Percentiles rank a stretch among this genome's conserved stretches.
Evolutionary conservation across 2,329 filamentous ascomycete genomes (phyloP).

Genomic region (Fusarium sterilihyphosum): DNA sequence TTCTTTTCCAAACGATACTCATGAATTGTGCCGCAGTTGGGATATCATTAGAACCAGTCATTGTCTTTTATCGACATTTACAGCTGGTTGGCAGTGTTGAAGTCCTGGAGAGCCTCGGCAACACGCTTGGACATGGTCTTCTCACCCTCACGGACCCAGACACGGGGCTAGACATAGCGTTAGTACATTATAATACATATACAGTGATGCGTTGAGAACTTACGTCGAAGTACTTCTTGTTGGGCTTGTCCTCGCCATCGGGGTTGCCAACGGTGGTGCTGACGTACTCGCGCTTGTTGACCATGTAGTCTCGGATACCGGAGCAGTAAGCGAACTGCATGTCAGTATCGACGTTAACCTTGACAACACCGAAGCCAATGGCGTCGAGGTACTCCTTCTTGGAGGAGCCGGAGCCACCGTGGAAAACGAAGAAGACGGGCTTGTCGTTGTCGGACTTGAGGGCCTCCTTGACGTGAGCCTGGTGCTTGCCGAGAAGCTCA

Average conservation of each 20-base stretch:
- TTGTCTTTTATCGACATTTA: constrained; percentile 39
- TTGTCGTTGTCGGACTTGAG: constrained; percentile 77
- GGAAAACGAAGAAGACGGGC: constrained; percentile 99
- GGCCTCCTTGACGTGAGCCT: constrained; percentile 88
- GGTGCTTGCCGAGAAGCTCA: constrained; percentile 96
- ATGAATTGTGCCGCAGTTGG: constrained; percentile 24
- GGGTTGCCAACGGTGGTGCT: constrained; percentile 90
- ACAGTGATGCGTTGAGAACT: constrained; percentile 35
- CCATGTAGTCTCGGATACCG: constrained; percentile 94
- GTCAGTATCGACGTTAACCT: constrained; percentile 99
- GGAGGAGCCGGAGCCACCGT: constrained; percentile 92
- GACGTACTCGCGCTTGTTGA: constrained; percentile 96
- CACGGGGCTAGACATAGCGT: constrained; percentile 71
- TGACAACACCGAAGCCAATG: constrained; percentile 94
- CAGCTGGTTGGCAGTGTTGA: constrained; percentile 67
- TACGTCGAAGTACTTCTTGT: constrained; percentile 92
- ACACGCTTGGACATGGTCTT: constrained; percentile 93
- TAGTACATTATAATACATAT: neutral
- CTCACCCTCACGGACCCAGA: constrained; percentile 97
- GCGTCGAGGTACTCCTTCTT: constrained; percentile 92
- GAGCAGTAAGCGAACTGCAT: constrained; percentile 93
- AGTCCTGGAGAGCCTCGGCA: constrained; percentile 84
- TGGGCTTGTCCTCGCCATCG: constrained; percentile 95
- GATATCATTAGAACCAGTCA: constrained; percentile 30
- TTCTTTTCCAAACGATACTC: constrained; percentile 28